Percentiles rank a stretch among this genome's conserved stretches.
Conservation (phyloP, 371 early-diverging fungal species). For the Umbelopsis sp. region DNA sequence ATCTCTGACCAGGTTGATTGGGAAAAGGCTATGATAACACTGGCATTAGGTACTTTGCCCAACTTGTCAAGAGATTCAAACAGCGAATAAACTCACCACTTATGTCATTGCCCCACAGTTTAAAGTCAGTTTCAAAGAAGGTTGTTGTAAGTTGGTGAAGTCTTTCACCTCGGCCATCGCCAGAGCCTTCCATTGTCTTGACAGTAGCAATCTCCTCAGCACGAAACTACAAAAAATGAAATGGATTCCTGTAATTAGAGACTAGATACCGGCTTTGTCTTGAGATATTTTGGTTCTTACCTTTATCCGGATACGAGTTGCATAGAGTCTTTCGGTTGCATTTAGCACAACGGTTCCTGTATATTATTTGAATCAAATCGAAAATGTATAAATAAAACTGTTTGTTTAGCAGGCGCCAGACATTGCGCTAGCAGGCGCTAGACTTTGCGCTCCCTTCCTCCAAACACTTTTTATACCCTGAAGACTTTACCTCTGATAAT, state of each 20-base stretch:
- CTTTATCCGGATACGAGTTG: slow-evolving; percentile 42
- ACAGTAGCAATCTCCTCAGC: slow-evolving; percentile 46
- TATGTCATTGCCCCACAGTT: slow-evolving; percentile 41
- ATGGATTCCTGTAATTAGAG: no score
- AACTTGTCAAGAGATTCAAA: background rate
- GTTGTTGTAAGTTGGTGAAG: slow-evolving; percentile 45
- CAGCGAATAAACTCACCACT: slow-evolving; percentile 27
- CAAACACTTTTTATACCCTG: no score
- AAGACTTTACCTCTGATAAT: slow-evolving; percentile 36
- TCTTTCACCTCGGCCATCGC: slow-evolving; percentile 42
- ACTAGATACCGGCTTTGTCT: background rate
- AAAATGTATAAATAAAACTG: background rate
- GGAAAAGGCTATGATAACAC: slow-evolving; percentile 35
- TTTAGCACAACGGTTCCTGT: slow-evolving; percentile 39
- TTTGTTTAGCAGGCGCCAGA: background rate
- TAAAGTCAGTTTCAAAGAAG: slow-evolving; percentile 48
- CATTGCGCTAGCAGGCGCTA: background rate
- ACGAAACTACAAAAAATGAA: slow-evolving; percentile 35
- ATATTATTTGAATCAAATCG: background rate
- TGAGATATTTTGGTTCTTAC: slow-evolving; percentile 21
- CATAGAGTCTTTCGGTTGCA: slow-evolving; percentile 32
- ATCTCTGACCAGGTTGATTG: slow-evolving; percentile 61
- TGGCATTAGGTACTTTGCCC: background rate
- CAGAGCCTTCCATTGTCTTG: slow-evolving; percentile 37
- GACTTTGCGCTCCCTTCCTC: no score